These are phyloP conservation scores for Aspergillus persii DNA, from an alignment of 2,329 filamentous ascomycete species.

Conservation along the genomic window DNA sequence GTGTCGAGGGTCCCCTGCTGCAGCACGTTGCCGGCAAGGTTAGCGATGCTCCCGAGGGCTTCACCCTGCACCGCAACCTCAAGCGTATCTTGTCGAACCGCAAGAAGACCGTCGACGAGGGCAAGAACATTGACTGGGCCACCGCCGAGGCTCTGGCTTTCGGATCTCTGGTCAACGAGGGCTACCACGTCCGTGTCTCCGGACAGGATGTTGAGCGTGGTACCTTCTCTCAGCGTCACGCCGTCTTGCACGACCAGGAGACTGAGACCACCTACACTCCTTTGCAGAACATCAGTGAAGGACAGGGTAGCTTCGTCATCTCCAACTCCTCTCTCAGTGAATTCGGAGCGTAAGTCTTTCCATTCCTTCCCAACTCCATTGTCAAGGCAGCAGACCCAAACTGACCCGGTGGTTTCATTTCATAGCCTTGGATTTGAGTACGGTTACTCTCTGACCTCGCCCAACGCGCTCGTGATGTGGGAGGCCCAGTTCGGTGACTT, in stretches of 20 bases:
- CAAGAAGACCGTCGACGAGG: constrained; percentile 88
- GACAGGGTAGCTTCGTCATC: constrained; percentile 95
- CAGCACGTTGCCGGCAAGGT: constrained; percentile 81
- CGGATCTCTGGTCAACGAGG: constrained; percentile 84
- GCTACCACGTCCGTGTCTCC: constrained; percentile 94
- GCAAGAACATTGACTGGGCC: constrained; percentile 94
- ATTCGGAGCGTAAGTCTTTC: constrained; percentile 57
- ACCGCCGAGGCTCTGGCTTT: constrained; percentile 96
- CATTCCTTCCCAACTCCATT: not conserved
- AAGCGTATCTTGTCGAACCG: constrained; percentile 91
- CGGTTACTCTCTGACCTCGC: constrained; percentile 94
- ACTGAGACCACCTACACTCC: constrained; percentile 91
- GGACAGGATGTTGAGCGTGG: constrained; percentile 99
- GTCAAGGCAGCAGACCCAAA: constrained; percentile 44
- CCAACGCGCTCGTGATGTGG: constrained; percentile 98
- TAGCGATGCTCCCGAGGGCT: constrained; percentile 75
- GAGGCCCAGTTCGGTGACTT: constrained; percentile 99
- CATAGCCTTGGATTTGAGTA: constrained; percentile 93
- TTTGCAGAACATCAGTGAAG: constrained; percentile 80
- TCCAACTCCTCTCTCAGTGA: constrained; percentile 87
- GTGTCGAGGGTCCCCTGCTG: constrained; percentile 68
- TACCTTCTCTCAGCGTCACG: constrained; percentile 97
- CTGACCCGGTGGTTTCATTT: constrained; percentile 44
- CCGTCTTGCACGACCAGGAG: constrained; percentile 96
- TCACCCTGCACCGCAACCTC: constrained; percentile 88